These are phyloP conservation scores for Urtica urens DNA, from an alignment of 306 rosid genomes.

Conservation along the genomic window DNA sequence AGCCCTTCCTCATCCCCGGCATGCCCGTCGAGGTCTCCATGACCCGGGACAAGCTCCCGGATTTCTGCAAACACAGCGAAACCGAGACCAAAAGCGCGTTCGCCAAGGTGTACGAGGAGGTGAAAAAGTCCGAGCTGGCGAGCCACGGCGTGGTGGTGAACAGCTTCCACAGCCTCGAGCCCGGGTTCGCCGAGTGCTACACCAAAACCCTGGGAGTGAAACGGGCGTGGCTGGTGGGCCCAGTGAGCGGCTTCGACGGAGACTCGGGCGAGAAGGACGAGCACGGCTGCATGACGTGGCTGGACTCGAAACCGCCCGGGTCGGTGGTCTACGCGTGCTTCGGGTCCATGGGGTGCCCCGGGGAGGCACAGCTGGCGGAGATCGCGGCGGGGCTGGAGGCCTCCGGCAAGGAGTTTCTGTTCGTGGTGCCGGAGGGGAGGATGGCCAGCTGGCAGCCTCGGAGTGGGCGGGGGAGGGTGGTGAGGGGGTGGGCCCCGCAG, in stretches of 20 bases:
- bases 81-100: neutral
- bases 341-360: constrained; percentile 13
- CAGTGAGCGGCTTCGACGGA: constrained; percentile 28
- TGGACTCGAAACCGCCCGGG: constrained; percentile 12
- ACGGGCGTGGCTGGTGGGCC: constrained; percentile 54
- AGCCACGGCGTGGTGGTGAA: constrained; percentile 32
- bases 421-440: constrained; percentile 25
- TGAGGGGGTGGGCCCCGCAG: constrained; percentile 34
- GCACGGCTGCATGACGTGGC: constrained; percentile 21
- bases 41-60: constrained; percentile 2
- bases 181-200: constrained; percentile 39
- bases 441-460: constrained; percentile 6
- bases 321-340: constrained; percentile 6
- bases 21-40: constrained; percentile 9
- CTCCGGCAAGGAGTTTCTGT: constrained; percentile 29
- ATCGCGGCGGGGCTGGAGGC: constrained; percentile 46
- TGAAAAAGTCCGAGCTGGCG: neutral
- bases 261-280: constrained; percentile 16
- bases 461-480: constrained; percentile 17
- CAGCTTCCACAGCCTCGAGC: constrained; percentile 42
- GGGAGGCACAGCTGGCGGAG: constrained; percentile 14
- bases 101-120: neutral
- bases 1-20: constrained; percentile 14
- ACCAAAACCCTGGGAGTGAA: constrained; percentile 29
- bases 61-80: neutral